These are phyloP conservation scores for Hypomontagnella monticulosa DNA, from an alignment of 495 filamentous ascomycete species.

Conservation along the genomic window DNA sequence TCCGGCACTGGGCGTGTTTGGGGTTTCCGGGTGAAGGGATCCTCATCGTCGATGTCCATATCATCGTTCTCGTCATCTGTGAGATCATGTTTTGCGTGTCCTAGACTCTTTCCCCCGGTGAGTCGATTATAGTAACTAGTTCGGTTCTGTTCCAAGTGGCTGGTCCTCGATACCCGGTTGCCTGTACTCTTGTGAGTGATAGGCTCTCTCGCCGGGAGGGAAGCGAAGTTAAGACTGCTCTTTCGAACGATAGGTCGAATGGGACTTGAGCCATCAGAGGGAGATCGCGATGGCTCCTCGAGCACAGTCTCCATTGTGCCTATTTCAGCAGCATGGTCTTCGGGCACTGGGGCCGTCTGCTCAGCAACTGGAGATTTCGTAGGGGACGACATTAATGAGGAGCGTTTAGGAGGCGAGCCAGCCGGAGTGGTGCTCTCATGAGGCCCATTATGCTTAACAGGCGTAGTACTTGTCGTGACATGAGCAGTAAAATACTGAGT, in stretches of 20 bases:
- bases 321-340: constrained; percentile 35
- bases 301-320: constrained; percentile 48
- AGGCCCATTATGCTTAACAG: constrained; percentile 16
- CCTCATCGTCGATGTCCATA: constrained; percentile 69
- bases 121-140: constrained; percentile 71
- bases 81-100: constrained; percentile 53
- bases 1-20: constrained; percentile 47
- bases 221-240: constrained; percentile 92
- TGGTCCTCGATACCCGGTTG: constrained; percentile 75
- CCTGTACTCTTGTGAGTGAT: constrained; percentile 82
- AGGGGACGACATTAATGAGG: constrained; percentile 39
- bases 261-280: constrained; percentile 60
- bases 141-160: constrained; percentile 77
- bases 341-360: constrained; percentile 12
- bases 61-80: constrained; percentile 60
- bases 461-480: constrained; percentile 10
- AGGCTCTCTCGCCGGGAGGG: constrained; percentile 89
- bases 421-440: constrained; percentile 45
- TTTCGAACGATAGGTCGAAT: constrained; percentile 73
- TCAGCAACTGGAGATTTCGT: constrained; percentile 32
- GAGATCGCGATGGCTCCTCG: constrained; percentile 62
- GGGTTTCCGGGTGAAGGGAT: constrained; percentile 49
- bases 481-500: constrained; percentile 43
- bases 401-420: constrained; percentile 36
- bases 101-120: constrained; percentile 69